Evolutionary conservation across 192 early-diverging fungal genomes (phyloP).

Genomic region (Linnemannia schmuckeri): DNA sequence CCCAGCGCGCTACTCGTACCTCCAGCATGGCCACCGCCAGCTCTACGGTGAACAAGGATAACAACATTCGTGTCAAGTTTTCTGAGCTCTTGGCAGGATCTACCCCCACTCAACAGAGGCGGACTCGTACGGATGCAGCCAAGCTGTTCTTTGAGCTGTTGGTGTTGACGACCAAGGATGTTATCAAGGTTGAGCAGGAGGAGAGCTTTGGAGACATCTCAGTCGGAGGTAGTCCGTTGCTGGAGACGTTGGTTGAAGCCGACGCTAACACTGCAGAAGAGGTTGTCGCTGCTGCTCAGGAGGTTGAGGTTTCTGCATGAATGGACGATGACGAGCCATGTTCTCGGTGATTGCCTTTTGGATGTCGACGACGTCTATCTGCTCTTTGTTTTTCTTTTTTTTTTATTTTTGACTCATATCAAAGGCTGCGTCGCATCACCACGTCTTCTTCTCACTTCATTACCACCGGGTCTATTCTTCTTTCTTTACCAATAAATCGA

Average conservation of each 20-base stretch:
- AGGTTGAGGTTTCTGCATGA: slow-evolving; percentile 1
- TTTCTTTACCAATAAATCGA: too few species aligned
- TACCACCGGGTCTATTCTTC: too few species aligned
- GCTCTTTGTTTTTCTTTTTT: not conserved
- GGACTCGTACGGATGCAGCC: slow-evolving; percentile 77
- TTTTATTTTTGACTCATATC: not conserved
- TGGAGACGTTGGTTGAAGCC: slow-evolving; percentile 44
- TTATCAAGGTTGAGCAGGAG: slow-evolving; percentile 85
- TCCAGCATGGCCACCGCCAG: slow-evolving; percentile 36
- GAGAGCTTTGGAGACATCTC: slow-evolving; percentile 87
- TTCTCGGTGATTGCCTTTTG: not conserved
- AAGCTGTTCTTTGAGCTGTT: slow-evolving; percentile 94
- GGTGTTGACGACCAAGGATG: slow-evolving; percentile 88
- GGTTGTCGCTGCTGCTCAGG: not conserved
- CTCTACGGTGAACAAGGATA: slow-evolving; percentile 35
- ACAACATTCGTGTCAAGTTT: slow-evolving; percentile 26
- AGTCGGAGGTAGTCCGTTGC: slow-evolving; percentile 66
- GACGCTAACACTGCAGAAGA: slow-evolving; percentile 26
- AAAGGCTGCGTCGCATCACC: not conserved
- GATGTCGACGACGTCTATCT: not conserved
- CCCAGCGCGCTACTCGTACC: slow-evolving; percentile 35
- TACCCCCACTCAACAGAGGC: slow-evolving; percentile 43
- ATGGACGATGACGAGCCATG: not conserved
- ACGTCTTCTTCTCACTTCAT: not conserved
- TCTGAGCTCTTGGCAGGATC: slow-evolving; percentile 36